Conservation (phyloP, 495 filamentous ascomycete species). For the Penicillium bialowiezense region DNA sequence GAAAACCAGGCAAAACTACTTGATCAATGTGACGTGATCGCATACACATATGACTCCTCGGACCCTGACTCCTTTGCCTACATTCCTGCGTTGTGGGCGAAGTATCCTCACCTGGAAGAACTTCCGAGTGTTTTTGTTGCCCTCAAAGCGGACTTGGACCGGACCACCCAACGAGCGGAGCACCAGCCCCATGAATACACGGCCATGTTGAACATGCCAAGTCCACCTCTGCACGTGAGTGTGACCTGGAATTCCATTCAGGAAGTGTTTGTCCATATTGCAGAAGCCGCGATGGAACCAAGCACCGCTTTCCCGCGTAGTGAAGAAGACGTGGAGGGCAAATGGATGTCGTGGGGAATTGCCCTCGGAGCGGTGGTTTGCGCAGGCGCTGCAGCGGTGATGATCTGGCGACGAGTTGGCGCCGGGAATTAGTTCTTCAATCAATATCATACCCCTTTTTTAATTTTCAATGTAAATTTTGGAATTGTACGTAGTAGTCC, state of each 20-base stretch:
- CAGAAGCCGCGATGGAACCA: constrained; percentile 88
- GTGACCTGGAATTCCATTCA: constrained; percentile 87
- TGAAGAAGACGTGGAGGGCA: constrained; percentile 75
- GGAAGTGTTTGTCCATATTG: constrained; percentile 85
- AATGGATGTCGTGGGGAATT: constrained; percentile 81
- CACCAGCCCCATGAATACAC: constrained; percentile 93
- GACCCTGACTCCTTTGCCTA: constrained; percentile 94
- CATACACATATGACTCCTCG: constrained; percentile 94
- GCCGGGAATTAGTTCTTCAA: constrained; percentile 34
- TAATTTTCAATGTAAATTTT: not conserved
- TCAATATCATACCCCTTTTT: not conserved
- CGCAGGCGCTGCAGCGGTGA: constrained; percentile 74
- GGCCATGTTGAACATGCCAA: constrained; percentile 64
- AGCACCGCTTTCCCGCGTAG: constrained; percentile 82
- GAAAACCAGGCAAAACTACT: constrained; percentile 91
- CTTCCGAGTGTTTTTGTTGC: constrained; percentile 88
- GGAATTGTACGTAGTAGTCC: no score
- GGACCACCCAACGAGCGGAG: constrained; percentile 88
- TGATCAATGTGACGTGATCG: constrained; percentile 87
- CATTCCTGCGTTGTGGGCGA: constrained; percentile 74
- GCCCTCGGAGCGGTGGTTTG: constrained; percentile 78
- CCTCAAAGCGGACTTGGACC: constrained; percentile 90
- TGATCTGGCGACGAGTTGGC: constrained; percentile 64
- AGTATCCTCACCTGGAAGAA: constrained; percentile 78
- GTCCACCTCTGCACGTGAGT: constrained; percentile 87